Conservation (phyloP, 139 green algal species). For the Deuterostichococcus epilithicus region DNA sequence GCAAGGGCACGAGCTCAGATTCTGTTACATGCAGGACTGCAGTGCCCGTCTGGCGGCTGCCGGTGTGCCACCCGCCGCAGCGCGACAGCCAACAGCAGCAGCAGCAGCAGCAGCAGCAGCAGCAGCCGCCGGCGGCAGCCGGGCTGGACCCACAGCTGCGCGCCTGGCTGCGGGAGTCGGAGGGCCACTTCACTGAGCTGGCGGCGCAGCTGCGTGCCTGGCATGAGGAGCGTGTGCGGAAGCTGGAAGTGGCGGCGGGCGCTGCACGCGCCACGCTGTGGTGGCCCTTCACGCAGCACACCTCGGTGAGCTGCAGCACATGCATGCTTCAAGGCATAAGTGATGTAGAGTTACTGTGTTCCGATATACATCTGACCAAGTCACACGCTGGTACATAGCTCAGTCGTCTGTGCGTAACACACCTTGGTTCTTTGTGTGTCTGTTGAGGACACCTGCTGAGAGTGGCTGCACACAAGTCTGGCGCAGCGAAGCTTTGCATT, state of each 20-base stretch:
- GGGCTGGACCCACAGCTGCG: conserved; percentile 49
- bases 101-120: background rate
- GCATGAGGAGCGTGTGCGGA: conserved; percentile 42
- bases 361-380: too few relatives aligned
- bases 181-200: conserved; percentile 47
- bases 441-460: background rate
- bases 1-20: background rate
- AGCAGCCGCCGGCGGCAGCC: too few relatives aligned
- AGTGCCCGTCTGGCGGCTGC: background rate
- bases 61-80: background rate
- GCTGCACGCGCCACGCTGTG: conserved; percentile 60
- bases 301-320: background rate
- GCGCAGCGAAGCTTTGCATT: too few relatives aligned
- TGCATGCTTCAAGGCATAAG: too few relatives aligned
- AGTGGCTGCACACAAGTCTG: background rate
- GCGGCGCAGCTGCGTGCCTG: conserved; percentile 27
- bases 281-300: conserved; percentile 98
- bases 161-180: conserved; percentile 55
- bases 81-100: background rate
- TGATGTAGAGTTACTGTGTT: background rate
- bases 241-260: conserved; percentile 21
- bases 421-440: too few relatives aligned
- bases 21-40: background rate
- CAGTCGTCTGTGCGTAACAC: too few relatives aligned
- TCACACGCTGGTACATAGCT: too few relatives aligned